These are phyloP conservation scores for Diaporthe caulivora DNA, from an alignment of 2,329 filamentous ascomycete species.

Conservation along the genomic window DNA sequence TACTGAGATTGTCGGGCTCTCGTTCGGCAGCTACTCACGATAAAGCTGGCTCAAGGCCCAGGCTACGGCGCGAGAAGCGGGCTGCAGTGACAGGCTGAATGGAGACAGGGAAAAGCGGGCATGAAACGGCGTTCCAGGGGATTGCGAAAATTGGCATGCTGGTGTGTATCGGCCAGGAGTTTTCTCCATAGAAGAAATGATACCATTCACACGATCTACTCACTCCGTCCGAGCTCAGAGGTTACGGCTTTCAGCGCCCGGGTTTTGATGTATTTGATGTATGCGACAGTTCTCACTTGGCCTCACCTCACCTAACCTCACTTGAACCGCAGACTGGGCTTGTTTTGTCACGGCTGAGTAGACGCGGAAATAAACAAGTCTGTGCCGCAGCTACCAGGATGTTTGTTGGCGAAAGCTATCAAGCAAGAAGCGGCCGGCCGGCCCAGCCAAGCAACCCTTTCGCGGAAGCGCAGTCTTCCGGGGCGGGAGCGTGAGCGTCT, in stretches of 20 bases:
- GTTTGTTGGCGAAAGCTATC: background rate
- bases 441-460: background rate
- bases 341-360: background rate
- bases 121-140: constrained; percentile 20
- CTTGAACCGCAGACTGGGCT: background rate
- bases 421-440: background rate
- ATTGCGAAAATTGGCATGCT: constrained; percentile 13
- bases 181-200: constrained; percentile 28
- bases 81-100: background rate
- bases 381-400: background rate
- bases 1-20: background rate
- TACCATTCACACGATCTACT: constrained; percentile 16
- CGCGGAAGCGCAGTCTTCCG: constrained; percentile 20
- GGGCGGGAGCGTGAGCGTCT: background rate
- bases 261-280: background rate
- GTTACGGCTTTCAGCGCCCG: too few relatives aligned
- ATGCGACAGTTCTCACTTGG: background rate
- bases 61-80: background rate
- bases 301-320: too few relatives aligned
- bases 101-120: constrained; percentile 24
- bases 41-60: background rate
- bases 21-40: background rate
- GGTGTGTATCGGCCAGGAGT: constrained; percentile 21
- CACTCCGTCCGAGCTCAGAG: too few relatives aligned
- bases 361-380: background rate